These are phyloP conservation scores for Pleurotus eryngii DNA, from an alignment of 768 basidiomycete genomes.

Conservation along the genomic window DNA sequence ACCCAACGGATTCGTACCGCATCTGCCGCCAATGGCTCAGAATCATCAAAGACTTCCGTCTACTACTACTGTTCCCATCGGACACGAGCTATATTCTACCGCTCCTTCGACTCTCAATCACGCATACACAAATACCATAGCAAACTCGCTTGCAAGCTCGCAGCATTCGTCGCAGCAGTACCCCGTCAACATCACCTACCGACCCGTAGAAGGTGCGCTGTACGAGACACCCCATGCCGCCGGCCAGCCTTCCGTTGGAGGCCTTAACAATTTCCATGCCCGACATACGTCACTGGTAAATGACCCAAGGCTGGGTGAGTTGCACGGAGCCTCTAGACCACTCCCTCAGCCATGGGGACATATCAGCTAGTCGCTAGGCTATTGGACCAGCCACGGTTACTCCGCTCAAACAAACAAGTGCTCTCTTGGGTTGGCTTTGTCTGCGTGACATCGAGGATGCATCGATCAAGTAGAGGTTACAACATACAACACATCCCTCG, in stretches of 20 bases:
- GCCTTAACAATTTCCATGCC: conserved; percentile 18
- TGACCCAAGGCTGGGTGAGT: conserved; percentile 23
- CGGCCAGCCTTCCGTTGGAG: background rate
- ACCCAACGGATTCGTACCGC: conserved; percentile 15
- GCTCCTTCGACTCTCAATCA: conserved; percentile 23
- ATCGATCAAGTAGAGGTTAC: background rate
- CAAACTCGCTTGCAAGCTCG: conserved; percentile 20
- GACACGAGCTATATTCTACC: conserved; percentile 19
- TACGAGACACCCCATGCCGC: conserved; percentile 12
- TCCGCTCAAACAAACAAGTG: background rate
- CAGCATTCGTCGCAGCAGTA: conserved; percentile 13
- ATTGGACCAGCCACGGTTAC: background rate
- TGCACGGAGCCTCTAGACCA: conserved; percentile 18
- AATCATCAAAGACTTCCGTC: conserved; percentile 28
- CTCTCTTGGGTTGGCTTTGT: background rate
- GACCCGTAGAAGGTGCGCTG: conserved; percentile 12
- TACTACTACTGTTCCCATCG: conserved; percentile 21
- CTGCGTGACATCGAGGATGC: background rate
- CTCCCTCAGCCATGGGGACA: conserved; percentile 34
- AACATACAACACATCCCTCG: background rate
- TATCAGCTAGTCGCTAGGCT: background rate
- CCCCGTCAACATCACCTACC: conserved; percentile 5
- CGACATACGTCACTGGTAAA: conserved; percentile 25
- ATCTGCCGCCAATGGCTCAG: conserved; percentile 11
- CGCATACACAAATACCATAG: conserved; percentile 23